A percentile compares a stretch with the other conserved stretches of the same genome.
Evolutionary conservation across 164 flowering plant genomes (phyloP).

Genomic region (Chimonanthus salicifolius): DNA sequence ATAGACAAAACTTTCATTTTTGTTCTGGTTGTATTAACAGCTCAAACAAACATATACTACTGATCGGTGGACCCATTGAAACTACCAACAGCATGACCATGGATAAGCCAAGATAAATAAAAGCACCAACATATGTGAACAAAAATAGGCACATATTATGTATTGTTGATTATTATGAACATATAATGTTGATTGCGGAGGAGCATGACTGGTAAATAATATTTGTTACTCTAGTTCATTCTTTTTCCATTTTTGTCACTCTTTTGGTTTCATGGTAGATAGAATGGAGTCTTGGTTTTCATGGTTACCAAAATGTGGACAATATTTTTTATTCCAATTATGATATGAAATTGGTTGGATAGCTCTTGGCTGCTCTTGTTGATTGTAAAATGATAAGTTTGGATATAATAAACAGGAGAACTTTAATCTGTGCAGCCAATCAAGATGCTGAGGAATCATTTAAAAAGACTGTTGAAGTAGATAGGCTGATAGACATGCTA

Average conservation of each 20-base stretch:
- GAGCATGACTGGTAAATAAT: not conserved
- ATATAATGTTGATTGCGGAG: not conserved
- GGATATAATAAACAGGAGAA: constrained; percentile 84
- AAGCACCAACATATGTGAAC: too few species aligned
- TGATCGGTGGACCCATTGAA: too few species aligned
- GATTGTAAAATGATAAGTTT: constrained; percentile 31
- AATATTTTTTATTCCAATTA: not conserved
- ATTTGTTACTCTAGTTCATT: not conserved
- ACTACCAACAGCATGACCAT: too few species aligned
- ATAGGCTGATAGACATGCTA: constrained; percentile 69
- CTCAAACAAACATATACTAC: too few species aligned
- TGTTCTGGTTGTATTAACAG: too few species aligned
- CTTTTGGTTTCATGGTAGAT: not conserved
- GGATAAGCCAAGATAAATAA: too few species aligned
- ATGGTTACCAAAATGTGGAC: not conserved
- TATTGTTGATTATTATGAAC: too few species aligned
- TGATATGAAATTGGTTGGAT: not conserved
- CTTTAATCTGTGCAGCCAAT: constrained; percentile 81
- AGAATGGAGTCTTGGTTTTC: not conserved
- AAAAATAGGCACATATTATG: too few species aligned
- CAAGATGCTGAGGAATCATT: constrained; percentile 74
- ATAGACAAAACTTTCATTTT: too few species aligned
- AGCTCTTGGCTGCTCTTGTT: constrained; percentile 10
- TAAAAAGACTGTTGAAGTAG: constrained; percentile 78
- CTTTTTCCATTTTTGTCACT: not conserved